phyloP scores from a whole-genome alignment of 2,329 filamentous ascomycete genomes.

The Ramularia collo-cygni region DNA sequence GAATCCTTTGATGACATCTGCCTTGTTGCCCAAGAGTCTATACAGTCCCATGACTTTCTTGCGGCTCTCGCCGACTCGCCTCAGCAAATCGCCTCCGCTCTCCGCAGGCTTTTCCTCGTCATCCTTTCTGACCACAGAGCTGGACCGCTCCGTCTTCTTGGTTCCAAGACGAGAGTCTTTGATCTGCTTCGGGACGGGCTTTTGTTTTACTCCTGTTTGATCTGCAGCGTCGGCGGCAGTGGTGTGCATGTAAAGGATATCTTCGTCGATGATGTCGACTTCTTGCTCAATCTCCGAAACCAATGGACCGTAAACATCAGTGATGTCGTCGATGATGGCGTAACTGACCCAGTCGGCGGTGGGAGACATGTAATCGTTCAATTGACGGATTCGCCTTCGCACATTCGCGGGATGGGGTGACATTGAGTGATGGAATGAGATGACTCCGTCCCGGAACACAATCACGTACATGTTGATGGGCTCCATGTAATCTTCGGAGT shows the following conservation, averaged over 20 bases:
- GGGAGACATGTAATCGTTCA: constrained; percentile 87
- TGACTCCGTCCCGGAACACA: constrained; percentile 89
- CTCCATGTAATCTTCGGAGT: constrained; percentile 83
- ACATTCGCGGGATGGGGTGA: constrained; percentile 96
- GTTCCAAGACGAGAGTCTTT: background rate
- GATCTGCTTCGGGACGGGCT: constrained; percentile 15
- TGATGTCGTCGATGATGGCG: constrained; percentile 96
- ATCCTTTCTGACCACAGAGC: constrained; percentile 23
- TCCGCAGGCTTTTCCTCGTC: constrained; percentile 36
- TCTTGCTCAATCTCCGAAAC: constrained; percentile 93
- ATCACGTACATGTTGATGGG: constrained; percentile 97
- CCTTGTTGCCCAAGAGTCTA: constrained; percentile 88
- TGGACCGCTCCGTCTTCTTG: background rate
- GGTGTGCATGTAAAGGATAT: constrained; percentile 75
- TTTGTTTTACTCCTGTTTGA: constrained; percentile 21
- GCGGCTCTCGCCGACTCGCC: constrained; percentile 84
- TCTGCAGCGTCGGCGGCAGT: constrained; percentile 31
- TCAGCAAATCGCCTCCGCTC: constrained; percentile 71
- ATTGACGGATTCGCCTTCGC: constrained; percentile 81
- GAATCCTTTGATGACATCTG: constrained; percentile 98
- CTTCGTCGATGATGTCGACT: constrained; percentile 93
- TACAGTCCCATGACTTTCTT: constrained; percentile 98
- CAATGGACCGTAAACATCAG: constrained; percentile 86
- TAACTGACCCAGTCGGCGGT: constrained; percentile 98
- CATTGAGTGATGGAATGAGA: constrained; percentile 96